Evolutionary conservation across 106 monocot genomes (phyloP), one percentile per base, ranked within the genome.

Genomic region (Platanthera guangdongensis): DNA sequence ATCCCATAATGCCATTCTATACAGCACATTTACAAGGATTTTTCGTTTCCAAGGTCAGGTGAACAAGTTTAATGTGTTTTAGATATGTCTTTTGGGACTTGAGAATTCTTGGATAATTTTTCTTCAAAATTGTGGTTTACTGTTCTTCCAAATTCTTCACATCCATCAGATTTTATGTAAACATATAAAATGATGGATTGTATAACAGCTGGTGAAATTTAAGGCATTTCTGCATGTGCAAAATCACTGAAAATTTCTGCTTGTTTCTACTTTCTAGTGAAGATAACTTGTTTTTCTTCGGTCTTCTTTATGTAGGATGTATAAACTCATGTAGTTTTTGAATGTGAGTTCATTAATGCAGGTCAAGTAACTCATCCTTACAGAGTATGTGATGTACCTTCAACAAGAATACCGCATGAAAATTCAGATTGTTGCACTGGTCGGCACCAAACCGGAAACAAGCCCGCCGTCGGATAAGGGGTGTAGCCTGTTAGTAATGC

Each of bases 311-410:
- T 47, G 47, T 47, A 70, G 47, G 6, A 16, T 7, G 8, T 51
- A 46, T 32, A 19, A 54, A 78, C n/a, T 54, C 3, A 70, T 78
- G 10, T 51, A 15, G 4, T 51, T 68, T 68, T 64, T 45, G 5
- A 28, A 52, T 48, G 39, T 62, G 25, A 50, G 7, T 75, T 39
- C 16, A 54, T 57, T 22, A 46, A 46, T 73, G 73, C 80, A 86
- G 81, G 84, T 14, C 74, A 81, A 72, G 78, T 73, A 63, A 63
- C 84, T 75, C 14, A 65, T 39, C 19, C 49, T 13, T 74, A 63
- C 73, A 79, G 81, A 49, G 55, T 19, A n/a, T 70, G 51, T 52
- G 78, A 79, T 59, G 9, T 76, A 74, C 71, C 65, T 49, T 73
- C 81, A 14, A 68, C 15, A 54, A 76, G 47, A 80, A 73, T 74